Evolutionary conservation across 345 rosid genomes (phyloP).

Genomic region (Rhizophora mangle): DNA sequence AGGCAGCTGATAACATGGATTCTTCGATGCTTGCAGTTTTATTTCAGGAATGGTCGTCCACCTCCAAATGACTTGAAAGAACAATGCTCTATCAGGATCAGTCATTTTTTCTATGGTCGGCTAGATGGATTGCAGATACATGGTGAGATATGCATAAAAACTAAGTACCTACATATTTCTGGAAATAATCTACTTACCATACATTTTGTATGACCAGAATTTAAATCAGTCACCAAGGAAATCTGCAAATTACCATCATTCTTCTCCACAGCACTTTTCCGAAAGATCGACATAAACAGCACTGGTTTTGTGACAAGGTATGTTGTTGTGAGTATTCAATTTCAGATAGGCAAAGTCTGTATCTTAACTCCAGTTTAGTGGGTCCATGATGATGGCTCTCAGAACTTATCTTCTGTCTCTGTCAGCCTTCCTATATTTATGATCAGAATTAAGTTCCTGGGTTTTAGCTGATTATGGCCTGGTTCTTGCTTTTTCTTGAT

Average conservation of each 20-base stretch:
- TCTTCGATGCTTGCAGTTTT: constrained; percentile 56
- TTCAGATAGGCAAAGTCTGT: no score
- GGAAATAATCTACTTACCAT: constrained; percentile 8
- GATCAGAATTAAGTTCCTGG: neutral
- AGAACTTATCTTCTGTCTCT: neutral
- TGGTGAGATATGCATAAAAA: constrained; percentile 35
- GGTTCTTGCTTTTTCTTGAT: neutral
- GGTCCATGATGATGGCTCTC: neutral
- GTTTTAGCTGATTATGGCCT: neutral
- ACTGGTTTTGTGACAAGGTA: constrained; percentile 73
- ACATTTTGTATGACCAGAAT: constrained; percentile 52
- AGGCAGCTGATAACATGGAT: constrained; percentile 5
- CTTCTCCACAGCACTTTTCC: constrained; percentile 71
- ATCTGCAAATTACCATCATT: constrained; percentile 92
- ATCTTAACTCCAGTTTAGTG: no score
- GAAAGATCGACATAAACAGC: constrained; percentile 60
- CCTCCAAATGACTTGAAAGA: constrained; percentile 69
- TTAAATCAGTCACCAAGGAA: constrained; percentile 73
- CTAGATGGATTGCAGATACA: constrained; percentile 61
- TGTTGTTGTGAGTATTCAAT: constrained; percentile 14
- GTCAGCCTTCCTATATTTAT: neutral
- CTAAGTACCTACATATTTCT: neutral
- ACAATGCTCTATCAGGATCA: constrained; percentile 53
- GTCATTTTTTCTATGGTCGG: constrained; percentile 61
- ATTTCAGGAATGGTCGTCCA: constrained; percentile 75